Evolutionary conservation across 2,329 filamentous ascomycete genomes (phyloP).

Genomic region (Aureobasidium lini): DNA sequence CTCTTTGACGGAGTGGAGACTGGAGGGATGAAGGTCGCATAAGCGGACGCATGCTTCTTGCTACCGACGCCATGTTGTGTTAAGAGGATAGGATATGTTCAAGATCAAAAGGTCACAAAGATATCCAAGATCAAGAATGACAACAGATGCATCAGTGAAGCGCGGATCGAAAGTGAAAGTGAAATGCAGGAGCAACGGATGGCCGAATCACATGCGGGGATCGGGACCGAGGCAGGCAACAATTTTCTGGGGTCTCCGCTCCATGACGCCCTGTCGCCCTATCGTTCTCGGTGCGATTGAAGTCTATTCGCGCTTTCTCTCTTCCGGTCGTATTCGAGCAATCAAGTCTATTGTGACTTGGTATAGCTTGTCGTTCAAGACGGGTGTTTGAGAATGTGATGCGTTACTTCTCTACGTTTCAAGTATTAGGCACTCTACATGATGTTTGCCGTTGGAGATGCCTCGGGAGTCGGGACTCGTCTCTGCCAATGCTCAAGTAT

Average conservation of each 20-base stretch:
- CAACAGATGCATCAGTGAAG: no score
- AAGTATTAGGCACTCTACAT: no score
- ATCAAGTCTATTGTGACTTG: no score
- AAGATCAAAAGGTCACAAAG: neutral
- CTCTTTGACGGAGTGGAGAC: neutral
- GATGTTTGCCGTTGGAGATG: no score
- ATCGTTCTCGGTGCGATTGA: neutral
- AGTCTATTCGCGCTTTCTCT: neutral
- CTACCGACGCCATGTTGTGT: constrained; percentile 16
- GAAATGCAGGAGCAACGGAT: neutral
- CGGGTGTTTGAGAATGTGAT: no score
- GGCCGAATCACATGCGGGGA: constrained; percentile 7
- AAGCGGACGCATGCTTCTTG: constrained; percentile 14
- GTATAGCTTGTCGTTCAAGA: no score
- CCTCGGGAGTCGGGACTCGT: no score
- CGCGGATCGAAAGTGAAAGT: neutral
- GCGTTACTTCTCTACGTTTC: no score
- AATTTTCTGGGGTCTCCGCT: neutral
- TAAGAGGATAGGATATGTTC: no score
- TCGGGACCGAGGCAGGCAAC: neutral
- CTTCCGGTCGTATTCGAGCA: no score
- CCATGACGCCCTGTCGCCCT: neutral
- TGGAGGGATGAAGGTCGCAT: constrained; percentile 11
- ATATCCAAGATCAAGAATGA: neutral
- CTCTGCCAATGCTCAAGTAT: neutral